Base-by-base conservation (phyloP, 1,139 yeast species). In the Groenewaldozyma sp. region DNA sequence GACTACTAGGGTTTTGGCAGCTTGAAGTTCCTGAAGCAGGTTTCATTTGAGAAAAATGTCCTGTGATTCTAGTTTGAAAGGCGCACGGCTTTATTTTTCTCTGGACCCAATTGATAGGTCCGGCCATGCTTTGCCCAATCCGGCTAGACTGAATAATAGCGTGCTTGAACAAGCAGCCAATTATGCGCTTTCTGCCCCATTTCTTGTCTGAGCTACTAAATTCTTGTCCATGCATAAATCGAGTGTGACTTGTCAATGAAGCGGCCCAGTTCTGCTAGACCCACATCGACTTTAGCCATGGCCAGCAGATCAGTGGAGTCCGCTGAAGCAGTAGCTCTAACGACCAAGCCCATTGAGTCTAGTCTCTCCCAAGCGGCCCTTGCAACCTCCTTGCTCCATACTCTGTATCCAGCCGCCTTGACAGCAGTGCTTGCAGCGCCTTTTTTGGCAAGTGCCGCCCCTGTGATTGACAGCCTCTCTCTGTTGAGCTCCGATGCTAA, bases 401-500 rank as follows among this genome's bases (percentile, higher is more conserved):
- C 45, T 11, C 62, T 51, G 43, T 58, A 57, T 10, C 63, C 63
- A 4, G 52, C 46, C 3, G 44, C 45, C n/a, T n/a, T n/a, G 14
- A 38, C 44, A 3, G 41, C 42, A 18, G 38, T 31, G 10, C 39
- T n/a, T 3, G 40, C 19, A 22, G 28, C 18, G 10, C 24, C 18
- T 11, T 29, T 16, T 5, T 28, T 35, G 5, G 28, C 20, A n/a
- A 34, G 13, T 9, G 7, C 16, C 7, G 43, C 41, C 18, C 47
- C 35, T 27, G 51, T 11, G 66, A 54, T 52, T 1, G 53, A 51
- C 26, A 52, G 63, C 19, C 71, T 62, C 20, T 69, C 68, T 18
- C 64, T 52, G 45, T 76, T 72, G 44, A 70, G 60, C 1, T 58
- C 52, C 43, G 72, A 71, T 34, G 78, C 67, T 68, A 78, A 69